These are phyloP conservation scores for Tolypocladium ovalisporum DNA, from an alignment of 2,329 filamentous ascomycete genomes.

Conservation along the genomic window DNA sequence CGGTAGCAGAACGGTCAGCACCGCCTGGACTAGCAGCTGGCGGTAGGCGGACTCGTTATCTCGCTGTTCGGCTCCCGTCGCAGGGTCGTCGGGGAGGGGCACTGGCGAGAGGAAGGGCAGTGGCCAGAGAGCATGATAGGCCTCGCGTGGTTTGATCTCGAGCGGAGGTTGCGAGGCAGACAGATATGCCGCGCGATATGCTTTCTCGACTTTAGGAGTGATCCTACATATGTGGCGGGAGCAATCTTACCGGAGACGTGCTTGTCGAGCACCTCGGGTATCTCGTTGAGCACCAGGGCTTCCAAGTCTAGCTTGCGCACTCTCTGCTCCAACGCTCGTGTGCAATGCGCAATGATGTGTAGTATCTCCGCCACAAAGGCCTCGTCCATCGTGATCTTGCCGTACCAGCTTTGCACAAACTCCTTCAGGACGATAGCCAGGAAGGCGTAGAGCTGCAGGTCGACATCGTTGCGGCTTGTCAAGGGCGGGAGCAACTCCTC, in stretches of 20 bases:
- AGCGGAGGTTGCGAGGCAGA: slow-evolving; percentile 48
- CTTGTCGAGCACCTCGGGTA: slow-evolving; percentile 68
- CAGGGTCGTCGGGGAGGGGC: slow-evolving; percentile 43
- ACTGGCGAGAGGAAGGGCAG: slow-evolving; percentile 73
- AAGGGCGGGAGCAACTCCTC: slow-evolving; percentile 79
- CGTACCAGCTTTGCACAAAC: slow-evolving; percentile 89
- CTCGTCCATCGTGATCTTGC: slow-evolving; percentile 82
- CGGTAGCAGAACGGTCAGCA: slow-evolving; percentile 74
- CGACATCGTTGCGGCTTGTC: slow-evolving; percentile 88
- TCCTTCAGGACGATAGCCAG: slow-evolving; percentile 83
- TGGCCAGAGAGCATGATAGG: slow-evolving; percentile 78
- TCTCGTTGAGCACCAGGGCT: slow-evolving; percentile 73
- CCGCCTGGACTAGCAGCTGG: slow-evolving; percentile 73
- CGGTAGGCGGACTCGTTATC: slow-evolving; percentile 77
- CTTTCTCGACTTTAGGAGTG: slow-evolving; percentile 29
- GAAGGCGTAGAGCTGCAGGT: slow-evolving; percentile 85
- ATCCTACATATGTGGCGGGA: not conserved
- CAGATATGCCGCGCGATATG: slow-evolving; percentile 59
- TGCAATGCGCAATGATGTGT: slow-evolving; percentile 86
- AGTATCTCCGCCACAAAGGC: slow-evolving; percentile 80
- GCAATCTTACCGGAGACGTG: slow-evolving; percentile 59
- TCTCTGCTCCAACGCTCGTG: slow-evolving; percentile 75
- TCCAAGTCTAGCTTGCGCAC: slow-evolving; percentile 74
- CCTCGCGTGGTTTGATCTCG: slow-evolving; percentile 48
- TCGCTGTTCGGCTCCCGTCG: slow-evolving; percentile 47